Conservation (phyloP, 176 grass and related monocot species). For the Musa beccarii region DNA sequence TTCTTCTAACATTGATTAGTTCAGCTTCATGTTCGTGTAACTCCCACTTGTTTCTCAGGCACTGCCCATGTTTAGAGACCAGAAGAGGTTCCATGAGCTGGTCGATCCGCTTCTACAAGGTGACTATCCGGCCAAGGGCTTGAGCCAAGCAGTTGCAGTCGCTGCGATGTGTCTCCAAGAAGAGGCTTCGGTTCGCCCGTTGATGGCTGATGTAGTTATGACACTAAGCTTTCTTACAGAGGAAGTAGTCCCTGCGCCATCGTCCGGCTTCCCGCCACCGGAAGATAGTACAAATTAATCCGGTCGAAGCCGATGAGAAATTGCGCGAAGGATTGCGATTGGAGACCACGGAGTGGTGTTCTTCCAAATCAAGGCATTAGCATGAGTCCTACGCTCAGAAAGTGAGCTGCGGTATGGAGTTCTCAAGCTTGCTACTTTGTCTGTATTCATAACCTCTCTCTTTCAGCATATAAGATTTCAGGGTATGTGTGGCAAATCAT, state of each 20-base stretch:
- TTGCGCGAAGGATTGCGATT: too few species aligned
- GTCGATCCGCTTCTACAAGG: slow-evolving; percentile 2
- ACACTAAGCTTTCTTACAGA: not conserved
- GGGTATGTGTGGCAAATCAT: too few species aligned
- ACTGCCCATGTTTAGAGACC: not conserved
- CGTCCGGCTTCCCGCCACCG: too few species aligned
- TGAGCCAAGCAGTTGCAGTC: slow-evolving; percentile 9
- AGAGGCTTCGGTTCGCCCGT: slow-evolving; percentile 3
- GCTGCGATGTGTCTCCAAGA: slow-evolving; percentile 14
- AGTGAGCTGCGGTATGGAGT: too few species aligned
- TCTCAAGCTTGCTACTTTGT: too few species aligned
- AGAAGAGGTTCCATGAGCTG: slow-evolving; percentile 9
- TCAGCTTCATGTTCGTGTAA: not conserved
- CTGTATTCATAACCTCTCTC: too few species aligned
- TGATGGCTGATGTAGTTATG: not conserved
- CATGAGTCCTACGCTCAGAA: too few species aligned
- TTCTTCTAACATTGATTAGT: not conserved
- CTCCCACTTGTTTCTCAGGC: not conserved
- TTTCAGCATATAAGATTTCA: too few species aligned
- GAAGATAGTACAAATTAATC: too few species aligned
- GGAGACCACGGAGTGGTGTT: too few species aligned
- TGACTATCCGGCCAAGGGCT: not conserved
- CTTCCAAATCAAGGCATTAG: too few species aligned
- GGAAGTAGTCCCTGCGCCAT: not conserved
- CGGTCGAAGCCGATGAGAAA: too few species aligned